phyloP scores from a whole-genome alignment of 805 yeast genomes.

The Naumovozyma baii region DNA sequence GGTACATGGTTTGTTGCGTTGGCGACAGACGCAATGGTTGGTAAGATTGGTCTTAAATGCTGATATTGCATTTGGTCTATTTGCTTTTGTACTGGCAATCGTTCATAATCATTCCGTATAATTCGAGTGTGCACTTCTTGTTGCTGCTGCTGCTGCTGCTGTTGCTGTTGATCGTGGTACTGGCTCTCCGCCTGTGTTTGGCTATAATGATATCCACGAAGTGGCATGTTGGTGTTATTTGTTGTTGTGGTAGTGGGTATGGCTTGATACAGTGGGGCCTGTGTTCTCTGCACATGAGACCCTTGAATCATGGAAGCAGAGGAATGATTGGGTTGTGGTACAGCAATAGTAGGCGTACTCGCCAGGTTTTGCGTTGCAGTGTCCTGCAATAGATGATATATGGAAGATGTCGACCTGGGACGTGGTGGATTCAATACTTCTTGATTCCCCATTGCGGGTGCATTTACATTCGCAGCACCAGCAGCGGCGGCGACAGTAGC shows the following conservation, averaged over 20 bases:
- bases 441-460: not conserved
- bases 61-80: not conserved
- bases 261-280: no score
- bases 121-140: not conserved
- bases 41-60: not conserved
- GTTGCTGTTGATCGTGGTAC: slow-evolving; percentile 3
- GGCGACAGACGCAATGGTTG: not conserved
- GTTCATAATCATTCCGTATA: not conserved
- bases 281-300: no score
- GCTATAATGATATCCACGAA: not conserved
- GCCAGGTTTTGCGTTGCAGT: not conserved
- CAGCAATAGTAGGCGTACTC: not conserved
- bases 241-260: not conserved
- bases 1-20: not conserved
- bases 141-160: slow-evolving; percentile 4
- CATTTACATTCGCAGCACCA: not conserved
- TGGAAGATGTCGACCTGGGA: slow-evolving; percentile 10
- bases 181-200: no score
- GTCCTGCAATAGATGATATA: slow-evolving; percentile 9
- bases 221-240: not conserved
- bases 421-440: slow-evolving; percentile 1
- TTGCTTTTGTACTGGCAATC: not conserved
- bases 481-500: not conserved
- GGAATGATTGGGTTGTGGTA: not conserved
- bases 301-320: no score